Percentiles rank a stretch among this genome's conserved stretches.
Evolutionary conservation across 352 stramenopile species (phyloP).

Genomic region (Phytophthora fragariae): DNA sequence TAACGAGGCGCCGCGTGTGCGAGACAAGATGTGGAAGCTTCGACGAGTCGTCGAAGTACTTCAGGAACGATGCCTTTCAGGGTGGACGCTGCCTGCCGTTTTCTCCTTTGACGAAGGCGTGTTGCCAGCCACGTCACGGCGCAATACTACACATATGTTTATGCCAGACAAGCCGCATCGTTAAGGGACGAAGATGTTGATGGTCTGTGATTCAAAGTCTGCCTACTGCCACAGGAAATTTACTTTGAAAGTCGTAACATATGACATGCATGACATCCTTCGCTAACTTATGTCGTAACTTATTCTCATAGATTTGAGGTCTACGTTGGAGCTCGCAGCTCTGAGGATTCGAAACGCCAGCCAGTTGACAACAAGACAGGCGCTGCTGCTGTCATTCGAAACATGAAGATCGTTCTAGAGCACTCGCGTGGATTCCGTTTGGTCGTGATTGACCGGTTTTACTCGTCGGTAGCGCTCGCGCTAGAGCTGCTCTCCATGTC

Average conservation of each 20-base stretch:
- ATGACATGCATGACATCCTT: neutral
- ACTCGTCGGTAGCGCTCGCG: conserved; percentile 20
- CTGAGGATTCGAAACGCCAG: neutral
- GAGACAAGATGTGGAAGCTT: conserved; percentile 38
- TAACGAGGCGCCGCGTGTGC: conserved; percentile 1
- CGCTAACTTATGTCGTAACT: conserved; percentile 18
- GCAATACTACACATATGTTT: conserved; percentile 44
- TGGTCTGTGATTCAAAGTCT: conserved; percentile 16
- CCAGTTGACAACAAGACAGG: conserved; percentile 18
- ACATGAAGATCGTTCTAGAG: conserved; percentile 22
- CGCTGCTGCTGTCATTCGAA: conserved; percentile 9
- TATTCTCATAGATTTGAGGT: conserved; percentile 12
- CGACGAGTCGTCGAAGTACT: conserved; percentile 12
- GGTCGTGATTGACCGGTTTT: conserved; percentile 35
- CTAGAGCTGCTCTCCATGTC: conserved; percentile 37
- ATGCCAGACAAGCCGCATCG: conserved; percentile 31
- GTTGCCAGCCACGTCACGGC: conserved; percentile 23
- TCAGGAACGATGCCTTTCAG: conserved; percentile 8
- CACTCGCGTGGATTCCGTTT: conserved; percentile 4
- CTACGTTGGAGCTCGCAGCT: conserved; percentile 2
- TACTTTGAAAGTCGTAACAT: conserved; percentile 24
- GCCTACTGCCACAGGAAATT: conserved; percentile 8
- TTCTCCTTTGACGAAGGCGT: conserved; percentile 46
- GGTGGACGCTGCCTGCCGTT: conserved; percentile 11
- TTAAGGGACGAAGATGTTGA: conserved; percentile 32